Conservation (phyloP, 148 eudicot species). For the Pharnaceum exiguum region DNA sequence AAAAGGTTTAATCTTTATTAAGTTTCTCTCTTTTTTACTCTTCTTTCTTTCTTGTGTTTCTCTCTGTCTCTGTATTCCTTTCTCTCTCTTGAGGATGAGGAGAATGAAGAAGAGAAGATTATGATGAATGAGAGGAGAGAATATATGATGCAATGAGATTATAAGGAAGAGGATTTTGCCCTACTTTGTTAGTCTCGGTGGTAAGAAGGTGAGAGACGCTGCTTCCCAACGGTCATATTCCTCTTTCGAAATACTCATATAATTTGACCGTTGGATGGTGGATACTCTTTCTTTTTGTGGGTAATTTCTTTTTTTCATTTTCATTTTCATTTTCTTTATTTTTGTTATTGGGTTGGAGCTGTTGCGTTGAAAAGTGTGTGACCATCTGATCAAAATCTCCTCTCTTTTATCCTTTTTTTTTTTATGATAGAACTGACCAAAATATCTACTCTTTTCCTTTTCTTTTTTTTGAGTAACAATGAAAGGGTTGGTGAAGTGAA, state of each 20-base stretch:
- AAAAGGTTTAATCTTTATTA: too few relatives aligned
- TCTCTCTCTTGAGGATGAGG: constrained; percentile 28
- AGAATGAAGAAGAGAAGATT: constrained; percentile 16
- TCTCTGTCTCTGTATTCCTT: too few relatives aligned
- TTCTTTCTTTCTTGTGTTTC: too few relatives aligned
- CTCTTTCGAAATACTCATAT: constrained; percentile 9
- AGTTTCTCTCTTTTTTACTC: too few relatives aligned
- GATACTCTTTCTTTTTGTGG: neutral
- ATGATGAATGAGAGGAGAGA: constrained; percentile 17
- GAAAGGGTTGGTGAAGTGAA: too few relatives aligned
- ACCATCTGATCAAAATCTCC: too few relatives aligned
- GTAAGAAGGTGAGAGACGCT: constrained; percentile 15
- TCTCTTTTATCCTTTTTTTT: too few relatives aligned
- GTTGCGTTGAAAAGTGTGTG: too few relatives aligned
- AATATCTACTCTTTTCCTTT: neutral
- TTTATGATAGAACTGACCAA: neutral
- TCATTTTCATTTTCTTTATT: neutral
- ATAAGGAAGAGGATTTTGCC: neutral
- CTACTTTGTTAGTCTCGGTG: constrained; percentile 31
- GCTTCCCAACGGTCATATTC: constrained; percentile 47
- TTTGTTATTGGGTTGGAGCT: neutral
- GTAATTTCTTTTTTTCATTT: neutral
- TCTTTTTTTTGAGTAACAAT: too few relatives aligned
- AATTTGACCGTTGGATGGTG: constrained; percentile 31
- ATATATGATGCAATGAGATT: neutral